Evolutionary conservation across 257 asterid species (phyloP), one percentile per base, ranked within the genome.

Genomic region (Solanum piurae): DNA sequence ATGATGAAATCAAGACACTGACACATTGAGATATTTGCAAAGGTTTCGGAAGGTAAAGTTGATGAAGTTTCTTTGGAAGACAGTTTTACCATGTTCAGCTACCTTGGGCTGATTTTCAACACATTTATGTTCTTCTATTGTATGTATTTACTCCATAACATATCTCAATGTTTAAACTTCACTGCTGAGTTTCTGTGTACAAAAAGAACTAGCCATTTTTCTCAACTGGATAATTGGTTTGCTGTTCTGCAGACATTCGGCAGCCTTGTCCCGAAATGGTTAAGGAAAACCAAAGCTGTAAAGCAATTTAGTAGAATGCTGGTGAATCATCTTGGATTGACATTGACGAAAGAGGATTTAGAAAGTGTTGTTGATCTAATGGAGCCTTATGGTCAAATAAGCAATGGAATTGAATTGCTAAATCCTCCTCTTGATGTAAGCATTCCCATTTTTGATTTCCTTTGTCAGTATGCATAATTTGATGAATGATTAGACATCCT

Each of bases 331-430:
- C 98, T 97, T 89, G 98, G 98, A 62, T 92, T 97, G 92, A 92
- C 95, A 86, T 89, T 97, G 95, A 92, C 93, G 23, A 91, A 92
- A 91, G 98, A 94, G 94, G 99, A 97, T 91, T 86, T 97, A 90
- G 95, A 95, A 87, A 92, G 92, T 91, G 99, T 96, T 88, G 99
- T 96, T 90, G 98, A 97, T 79, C 92, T 93, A 85, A 96, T 97
- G 99, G 99, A 97, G 90, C 99, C 99, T 64, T 95, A 95, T 91
- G 99, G 99, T 89, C 95, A 94, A 91, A 93, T 96, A 87, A 93
- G 74, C 92, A 95, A 91, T 68, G 99, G 98, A 55, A 93, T 94
- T 71, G 99, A 97, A 91, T 83, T 93, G 88, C 88, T 93, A 83
- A 96, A 92, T 91, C 99, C 99, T 74, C 98, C 98, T 88, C 90